These are phyloP conservation scores for Multifurca ochricompacta DNA, from an alignment of 768 basidiomycete species.

Conservation along the genomic window DNA sequence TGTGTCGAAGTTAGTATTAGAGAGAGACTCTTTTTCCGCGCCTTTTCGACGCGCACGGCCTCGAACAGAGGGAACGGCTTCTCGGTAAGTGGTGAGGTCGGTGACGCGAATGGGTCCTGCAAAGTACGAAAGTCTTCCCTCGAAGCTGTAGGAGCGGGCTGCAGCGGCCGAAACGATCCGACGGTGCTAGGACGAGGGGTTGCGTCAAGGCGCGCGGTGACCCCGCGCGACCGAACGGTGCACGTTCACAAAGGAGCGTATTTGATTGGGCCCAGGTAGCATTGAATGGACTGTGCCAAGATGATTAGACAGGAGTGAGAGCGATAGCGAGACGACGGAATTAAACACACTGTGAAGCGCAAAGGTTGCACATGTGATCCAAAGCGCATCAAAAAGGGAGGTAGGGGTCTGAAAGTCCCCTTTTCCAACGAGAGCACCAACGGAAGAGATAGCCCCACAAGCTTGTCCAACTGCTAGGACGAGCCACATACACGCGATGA, in stretches of 20 bases:
- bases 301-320: constrained; percentile 1
- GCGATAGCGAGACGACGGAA: not conserved
- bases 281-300: constrained; percentile 9
- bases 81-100: constrained; percentile 5
- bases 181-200: constrained; percentile 8
- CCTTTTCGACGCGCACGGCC: constrained; percentile 10
- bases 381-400: constrained; percentile 15
- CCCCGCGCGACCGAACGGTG: not conserved
- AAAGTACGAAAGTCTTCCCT: constrained; percentile 13
- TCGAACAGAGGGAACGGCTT: constrained; percentile 13
- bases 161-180: not conserved
- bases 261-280: constrained; percentile 4
- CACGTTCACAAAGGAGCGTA: not conserved
- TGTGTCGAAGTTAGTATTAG: not conserved
- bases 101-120: constrained; percentile 16
- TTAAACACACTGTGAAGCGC: constrained; percentile 12
- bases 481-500: constrained; percentile 16
- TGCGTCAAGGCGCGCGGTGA: not conserved
- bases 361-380: constrained; percentile 12
- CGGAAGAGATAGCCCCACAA: constrained; percentile 6
- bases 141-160: not conserved
- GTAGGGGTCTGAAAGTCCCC: constrained; percentile 16
- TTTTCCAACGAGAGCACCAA: constrained; percentile 11
- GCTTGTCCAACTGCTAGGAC: constrained; percentile 13
- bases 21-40: constrained; percentile 10